phyloP scores from a whole-genome alignment of 106 monocot species.

The Alisma plantagoaquatica region DNA sequence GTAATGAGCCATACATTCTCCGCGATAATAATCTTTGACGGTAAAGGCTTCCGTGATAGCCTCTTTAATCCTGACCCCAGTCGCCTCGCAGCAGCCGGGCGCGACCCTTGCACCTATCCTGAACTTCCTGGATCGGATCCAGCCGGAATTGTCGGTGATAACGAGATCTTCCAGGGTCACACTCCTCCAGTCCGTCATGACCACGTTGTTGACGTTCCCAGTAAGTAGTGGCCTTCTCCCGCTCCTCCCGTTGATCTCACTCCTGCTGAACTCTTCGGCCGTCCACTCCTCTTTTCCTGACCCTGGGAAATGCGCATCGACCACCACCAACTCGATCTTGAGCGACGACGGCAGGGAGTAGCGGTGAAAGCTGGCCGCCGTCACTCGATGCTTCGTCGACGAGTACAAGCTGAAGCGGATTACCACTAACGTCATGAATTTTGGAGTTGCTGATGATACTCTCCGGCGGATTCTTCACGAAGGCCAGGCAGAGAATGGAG shows the following conservation, averaged over 20 bases:
- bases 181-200: slow-evolving; percentile 29
- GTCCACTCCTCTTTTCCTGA: slow-evolving; percentile 45
- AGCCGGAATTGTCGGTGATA: slow-evolving; percentile 80
- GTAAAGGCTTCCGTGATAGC: slow-evolving; percentile 48
- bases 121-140: slow-evolving; percentile 70
- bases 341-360: slow-evolving; percentile 42
- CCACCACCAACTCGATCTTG: slow-evolving; percentile 56
- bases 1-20: slow-evolving; percentile 83
- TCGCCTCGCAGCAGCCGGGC: slow-evolving; percentile 9
- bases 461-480: no score
- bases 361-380: slow-evolving; percentile 22
- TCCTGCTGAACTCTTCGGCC: slow-evolving; percentile 44
- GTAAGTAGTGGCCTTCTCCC: slow-evolving; percentile 61
- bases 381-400: no score
- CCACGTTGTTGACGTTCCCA: slow-evolving; percentile 40
- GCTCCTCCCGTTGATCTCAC: slow-evolving; percentile 51
- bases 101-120: slow-evolving; percentile 49
- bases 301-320: slow-evolving; percentile 60
- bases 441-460: no score
- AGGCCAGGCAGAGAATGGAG: no score
- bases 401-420: no score
- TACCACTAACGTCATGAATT: no score
- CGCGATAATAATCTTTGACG: slow-evolving; percentile 77
- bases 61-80: slow-evolving; percentile 44
- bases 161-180: slow-evolving; percentile 34